Conservation (phyloP, 495 filamentous ascomycete species). For the Jackrogersella multiformis region DNA sequence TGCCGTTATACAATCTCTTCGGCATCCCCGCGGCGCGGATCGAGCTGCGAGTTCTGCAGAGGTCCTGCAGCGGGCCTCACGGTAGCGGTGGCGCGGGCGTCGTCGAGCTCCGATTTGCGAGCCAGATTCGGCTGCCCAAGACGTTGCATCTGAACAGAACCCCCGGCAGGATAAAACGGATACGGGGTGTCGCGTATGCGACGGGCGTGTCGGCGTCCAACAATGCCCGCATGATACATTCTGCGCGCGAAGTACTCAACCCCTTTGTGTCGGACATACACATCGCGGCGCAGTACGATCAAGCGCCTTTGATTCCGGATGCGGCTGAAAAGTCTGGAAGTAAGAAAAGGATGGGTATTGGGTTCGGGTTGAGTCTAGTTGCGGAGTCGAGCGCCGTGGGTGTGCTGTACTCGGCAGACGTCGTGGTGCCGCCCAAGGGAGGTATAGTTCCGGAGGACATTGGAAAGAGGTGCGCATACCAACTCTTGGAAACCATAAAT, state of each 20-base stretch:
- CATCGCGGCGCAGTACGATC: slow-evolving; percentile 69
- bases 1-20: slow-evolving; percentile 89
- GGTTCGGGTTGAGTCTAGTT: slow-evolving; percentile 89
- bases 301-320: slow-evolving; percentile 73
- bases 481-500: slow-evolving; percentile 82
- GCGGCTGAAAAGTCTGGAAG: slow-evolving; percentile 64
- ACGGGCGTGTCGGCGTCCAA: slow-evolving; percentile 89
- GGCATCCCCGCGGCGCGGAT: slow-evolving; percentile 83
- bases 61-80: slow-evolving; percentile 76
- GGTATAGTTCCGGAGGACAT: slow-evolving; percentile 89
- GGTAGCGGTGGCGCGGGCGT: slow-evolving; percentile 87
- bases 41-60: slow-evolving; percentile 81
- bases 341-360: slow-evolving; percentile 67
- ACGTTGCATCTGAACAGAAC: slow-evolving; percentile 86
- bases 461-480: slow-evolving; percentile 85
- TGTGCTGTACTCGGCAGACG: slow-evolving; percentile 86
- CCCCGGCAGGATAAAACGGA: slow-evolving; percentile 85
- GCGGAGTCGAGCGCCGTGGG: slow-evolving; percentile 86
- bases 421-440: slow-evolving; percentile 80
- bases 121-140: slow-evolving; percentile 91
- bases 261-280: slow-evolving; percentile 86
- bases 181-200: slow-evolving; percentile 92
- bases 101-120: slow-evolving; percentile 89
- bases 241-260: slow-evolving; percentile 87
- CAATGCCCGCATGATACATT: slow-evolving; percentile 94